A percentile compares a stretch with the other conserved stretches of the same genome.
Evolutionary conservation across 2,329 filamentous ascomycete species (phyloP).

Genomic region (Fusarium globosum): DNA sequence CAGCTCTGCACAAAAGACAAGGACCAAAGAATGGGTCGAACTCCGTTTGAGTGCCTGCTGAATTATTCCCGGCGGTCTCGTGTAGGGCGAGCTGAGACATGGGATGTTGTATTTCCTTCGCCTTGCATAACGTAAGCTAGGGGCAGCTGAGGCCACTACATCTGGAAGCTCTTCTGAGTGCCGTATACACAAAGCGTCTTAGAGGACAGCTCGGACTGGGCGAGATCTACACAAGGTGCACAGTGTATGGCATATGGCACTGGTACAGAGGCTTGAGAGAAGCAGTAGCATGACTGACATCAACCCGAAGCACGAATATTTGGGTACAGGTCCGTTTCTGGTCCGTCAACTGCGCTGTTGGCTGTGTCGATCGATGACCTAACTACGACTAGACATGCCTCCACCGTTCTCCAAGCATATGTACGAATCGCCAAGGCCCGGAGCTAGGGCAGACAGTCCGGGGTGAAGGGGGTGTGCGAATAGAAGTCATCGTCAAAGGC

Average conservation of each 20-base stretch:
- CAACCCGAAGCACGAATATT: slow-evolving; percentile 23
- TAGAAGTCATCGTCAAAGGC: slow-evolving; percentile 17
- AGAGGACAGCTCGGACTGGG: neutral
- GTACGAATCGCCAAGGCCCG: slow-evolving; percentile 26
- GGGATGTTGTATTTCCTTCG: neutral
- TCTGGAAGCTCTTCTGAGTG: neutral
- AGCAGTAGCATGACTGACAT: slow-evolving; percentile 20
- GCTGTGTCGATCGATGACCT: slow-evolving; percentile 33
- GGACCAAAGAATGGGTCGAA: neutral
- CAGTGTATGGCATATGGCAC: neutral
- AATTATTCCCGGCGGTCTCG: slow-evolving; percentile 19
- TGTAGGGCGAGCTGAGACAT: slow-evolving; percentile 17
- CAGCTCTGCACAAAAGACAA: neutral
- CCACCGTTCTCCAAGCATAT: slow-evolving; percentile 19
- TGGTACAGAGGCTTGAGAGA: neutral
- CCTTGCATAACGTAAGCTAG: slow-evolving; percentile 22
- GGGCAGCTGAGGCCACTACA: slow-evolving; percentile 11
- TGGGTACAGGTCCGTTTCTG: neutral
- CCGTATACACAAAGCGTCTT: neutral
- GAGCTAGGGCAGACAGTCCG: slow-evolving; percentile 27
- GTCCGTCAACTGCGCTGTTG: neutral
- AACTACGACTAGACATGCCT: slow-evolving; percentile 9
- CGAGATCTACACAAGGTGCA: neutral
- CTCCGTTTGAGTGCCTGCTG: neutral
- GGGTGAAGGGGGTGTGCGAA: slow-evolving; percentile 28